A percentile compares a stretch with the other conserved stretches of the same genome.
phyloP scores from a whole-genome alignment of 169 alveolate species.

The Blepharisma undulans region DNA sequence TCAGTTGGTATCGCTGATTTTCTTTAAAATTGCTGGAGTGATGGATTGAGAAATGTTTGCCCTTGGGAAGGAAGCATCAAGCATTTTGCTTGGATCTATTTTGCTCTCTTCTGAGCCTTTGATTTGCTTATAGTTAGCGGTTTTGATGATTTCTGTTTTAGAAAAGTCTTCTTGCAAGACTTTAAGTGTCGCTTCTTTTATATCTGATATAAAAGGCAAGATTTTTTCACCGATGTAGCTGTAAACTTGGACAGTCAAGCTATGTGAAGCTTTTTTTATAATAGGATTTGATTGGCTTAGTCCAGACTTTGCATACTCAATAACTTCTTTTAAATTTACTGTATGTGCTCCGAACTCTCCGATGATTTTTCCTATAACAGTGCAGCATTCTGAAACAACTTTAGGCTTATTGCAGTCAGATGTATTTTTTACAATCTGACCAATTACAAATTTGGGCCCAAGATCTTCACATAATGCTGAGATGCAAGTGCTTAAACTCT shows the following conservation, averaged over 20 bases:
- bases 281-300: conserved; percentile 56
- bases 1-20: conserved; percentile 68
- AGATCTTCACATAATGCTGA: conserved; percentile 49
- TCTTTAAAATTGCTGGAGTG: conserved; percentile 51
- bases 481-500: not conserved
- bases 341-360: conserved; percentile 49
- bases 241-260: conserved; percentile 56
- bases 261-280: conserved; percentile 65
- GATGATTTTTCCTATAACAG: conserved; percentile 27
- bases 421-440: conserved; percentile 22
- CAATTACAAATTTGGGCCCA: conserved; percentile 52
- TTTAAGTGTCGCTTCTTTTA: conserved; percentile 73
- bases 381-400: conserved; percentile 46
- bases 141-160: conserved; percentile 55
- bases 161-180: conserved; percentile 65
- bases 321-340: conserved; percentile 48
- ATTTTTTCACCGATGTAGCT: conserved; percentile 71
- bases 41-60: conserved; percentile 65
- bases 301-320: conserved; percentile 45
- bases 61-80: conserved; percentile 60
- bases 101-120: conserved; percentile 54
- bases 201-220: conserved; percentile 62
- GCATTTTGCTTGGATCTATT: conserved; percentile 46
- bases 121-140: conserved; percentile 46
- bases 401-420: conserved; percentile 50